phyloP scores from a whole-genome alignment of 108 stramenopile genomes.

The Mediolabrus comicus region DNA sequence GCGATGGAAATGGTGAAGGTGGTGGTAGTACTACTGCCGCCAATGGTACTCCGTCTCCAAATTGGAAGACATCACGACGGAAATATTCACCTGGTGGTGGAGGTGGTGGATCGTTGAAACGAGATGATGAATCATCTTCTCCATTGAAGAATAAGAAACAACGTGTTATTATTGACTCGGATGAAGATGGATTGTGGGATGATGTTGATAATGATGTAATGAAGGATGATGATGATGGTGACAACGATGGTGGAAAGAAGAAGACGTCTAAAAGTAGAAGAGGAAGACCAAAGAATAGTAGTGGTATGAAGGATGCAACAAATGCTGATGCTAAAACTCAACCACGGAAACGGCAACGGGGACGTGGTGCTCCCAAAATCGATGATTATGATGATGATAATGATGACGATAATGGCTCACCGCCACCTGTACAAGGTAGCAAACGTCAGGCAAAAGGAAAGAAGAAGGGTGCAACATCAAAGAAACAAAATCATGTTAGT shows the following conservation, averaged over 20 bases:
- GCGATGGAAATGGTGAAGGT: too few relatives aligned
- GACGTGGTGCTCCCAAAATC: neutral
- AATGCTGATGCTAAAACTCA: neutral
- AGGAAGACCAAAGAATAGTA: conserved; percentile 4
- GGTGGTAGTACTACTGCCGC: neutral
- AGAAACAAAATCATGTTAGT: neutral
- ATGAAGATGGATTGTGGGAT: conserved; percentile 44
- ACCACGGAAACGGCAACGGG: neutral
- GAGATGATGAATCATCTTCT: conserved; percentile 2
- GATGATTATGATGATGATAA: neutral
- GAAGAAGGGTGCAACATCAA: neutral
- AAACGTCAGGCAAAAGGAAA: neutral
- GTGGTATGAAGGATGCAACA: neutral
- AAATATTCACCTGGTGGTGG: neutral
- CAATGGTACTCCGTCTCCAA: conserved; percentile 3
- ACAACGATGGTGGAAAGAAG: conserved; percentile 3
- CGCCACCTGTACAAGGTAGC: neutral
- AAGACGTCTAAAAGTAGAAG: neutral
- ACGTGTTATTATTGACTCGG: conserved; percentile 1
- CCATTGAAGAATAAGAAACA: neutral
- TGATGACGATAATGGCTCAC: neutral
- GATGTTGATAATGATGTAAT: conserved; percentile 22
- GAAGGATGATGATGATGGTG: conserved; percentile 9
- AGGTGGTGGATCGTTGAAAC: neutral
- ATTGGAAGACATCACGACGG: conserved; percentile 1